A percentile compares a stretch with the other conserved stretches of the same genome.
Evolutionary conservation across 2,329 filamentous ascomycete species (phyloP).

Genomic region (Bipolaris victoriae): DNA sequence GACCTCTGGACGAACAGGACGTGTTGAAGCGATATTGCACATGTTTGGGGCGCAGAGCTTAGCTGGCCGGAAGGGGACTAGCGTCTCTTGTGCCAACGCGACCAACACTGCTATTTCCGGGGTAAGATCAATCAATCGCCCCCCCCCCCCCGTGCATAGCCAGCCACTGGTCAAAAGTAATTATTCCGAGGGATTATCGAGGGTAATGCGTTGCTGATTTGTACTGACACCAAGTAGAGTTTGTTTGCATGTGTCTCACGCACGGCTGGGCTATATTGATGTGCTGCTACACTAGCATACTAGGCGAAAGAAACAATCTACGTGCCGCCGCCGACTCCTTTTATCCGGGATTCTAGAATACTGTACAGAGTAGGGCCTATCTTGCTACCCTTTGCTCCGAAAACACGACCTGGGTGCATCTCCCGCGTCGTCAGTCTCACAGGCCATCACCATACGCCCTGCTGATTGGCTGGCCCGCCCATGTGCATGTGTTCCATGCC

Average conservation of each 20-base stretch:
- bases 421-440: background rate
- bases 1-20: slow-evolving; percentile 3
- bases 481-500: background rate
- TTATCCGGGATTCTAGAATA: background rate
- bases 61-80: background rate
- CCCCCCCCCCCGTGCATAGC: slow-evolving; percentile 7
- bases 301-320: too few relatives aligned
- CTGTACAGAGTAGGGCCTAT: background rate
- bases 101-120: slow-evolving; percentile 16
- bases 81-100: background rate
- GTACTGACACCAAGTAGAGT: background rate
- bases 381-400: background rate
- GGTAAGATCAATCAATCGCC: slow-evolving; percentile 7
- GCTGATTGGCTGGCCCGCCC: background rate
- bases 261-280: background rate
- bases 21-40: slow-evolving; percentile 10
- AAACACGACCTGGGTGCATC: too few relatives aligned
- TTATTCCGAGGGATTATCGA: background rate
- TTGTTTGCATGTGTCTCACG: background rate
- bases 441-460: background rate
- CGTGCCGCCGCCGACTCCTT: too few relatives aligned
- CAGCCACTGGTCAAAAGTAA: background rate
- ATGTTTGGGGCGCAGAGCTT: slow-evolving; percentile 5
- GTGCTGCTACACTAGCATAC: too few relatives aligned
- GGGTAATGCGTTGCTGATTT: background rate